phyloP scores from a whole-genome alignment of 164 flowering plant genomes.

The Vitis rotundifolia region DNA sequence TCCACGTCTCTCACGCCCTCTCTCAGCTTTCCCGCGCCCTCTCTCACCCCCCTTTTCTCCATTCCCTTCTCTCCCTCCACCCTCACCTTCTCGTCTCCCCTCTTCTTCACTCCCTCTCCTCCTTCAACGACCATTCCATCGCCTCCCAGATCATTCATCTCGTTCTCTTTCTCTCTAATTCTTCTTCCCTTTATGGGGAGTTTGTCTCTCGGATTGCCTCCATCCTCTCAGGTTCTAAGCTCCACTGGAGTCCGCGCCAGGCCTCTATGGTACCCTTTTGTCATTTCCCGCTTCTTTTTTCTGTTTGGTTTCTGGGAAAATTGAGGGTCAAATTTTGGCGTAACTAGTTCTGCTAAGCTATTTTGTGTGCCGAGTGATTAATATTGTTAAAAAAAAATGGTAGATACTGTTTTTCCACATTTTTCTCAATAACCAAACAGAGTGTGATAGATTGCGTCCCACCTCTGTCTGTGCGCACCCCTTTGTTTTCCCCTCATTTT shows the following conservation, averaged over 20 bases:
- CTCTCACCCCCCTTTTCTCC: slow-evolving; percentile 53
- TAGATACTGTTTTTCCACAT: too few relatives aligned
- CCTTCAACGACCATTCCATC: slow-evolving; percentile 60
- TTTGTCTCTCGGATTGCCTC: slow-evolving; percentile 51
- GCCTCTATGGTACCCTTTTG: slow-evolving; percentile 44
- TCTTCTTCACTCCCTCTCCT: slow-evolving; percentile 52
- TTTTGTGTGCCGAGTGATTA: too few relatives aligned
- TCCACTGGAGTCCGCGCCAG: slow-evolving; percentile 75
- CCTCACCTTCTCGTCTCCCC: slow-evolving; percentile 70
- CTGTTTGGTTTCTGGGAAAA: slow-evolving; percentile 3
- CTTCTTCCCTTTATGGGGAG: slow-evolving; percentile 33
- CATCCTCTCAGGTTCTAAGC: slow-evolving; percentile 39
- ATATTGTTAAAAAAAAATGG: too few relatives aligned
- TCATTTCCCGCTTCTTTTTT: neutral
- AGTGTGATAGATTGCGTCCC: too few relatives aligned
- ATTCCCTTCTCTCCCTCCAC: slow-evolving; percentile 49
- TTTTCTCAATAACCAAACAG: too few relatives aligned
- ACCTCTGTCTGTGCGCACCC: too few relatives aligned
- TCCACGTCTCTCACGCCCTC: slow-evolving; percentile 87
- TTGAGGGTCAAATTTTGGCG: too few relatives aligned
- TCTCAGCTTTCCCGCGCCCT: slow-evolving; percentile 79
- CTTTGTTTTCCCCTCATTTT: too few relatives aligned
- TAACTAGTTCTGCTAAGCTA: too few relatives aligned
- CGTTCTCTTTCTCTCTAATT: slow-evolving; percentile 36
- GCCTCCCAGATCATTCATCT: slow-evolving; percentile 57